Evolutionary conservation across 176 grass and related monocot genomes (phyloP).

Genomic region (Poa pratensis): DNA sequence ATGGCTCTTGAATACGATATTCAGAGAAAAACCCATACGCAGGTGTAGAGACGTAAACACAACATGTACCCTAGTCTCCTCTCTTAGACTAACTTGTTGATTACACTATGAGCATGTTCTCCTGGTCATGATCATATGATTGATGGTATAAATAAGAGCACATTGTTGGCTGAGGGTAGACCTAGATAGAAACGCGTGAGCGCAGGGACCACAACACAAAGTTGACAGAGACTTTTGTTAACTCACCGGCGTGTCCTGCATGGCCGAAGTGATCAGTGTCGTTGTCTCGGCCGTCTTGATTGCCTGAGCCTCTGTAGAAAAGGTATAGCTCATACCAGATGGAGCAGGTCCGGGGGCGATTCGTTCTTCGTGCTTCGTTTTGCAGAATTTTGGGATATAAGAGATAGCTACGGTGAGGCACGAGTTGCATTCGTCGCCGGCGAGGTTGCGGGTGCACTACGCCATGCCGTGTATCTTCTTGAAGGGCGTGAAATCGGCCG

Average conservation of each 20-base stretch:
- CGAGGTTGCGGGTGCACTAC: slow-evolving; percentile 61
- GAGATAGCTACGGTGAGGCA: slow-evolving; percentile 15
- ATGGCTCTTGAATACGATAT: too few species aligned
- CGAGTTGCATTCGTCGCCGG: slow-evolving; percentile 21
- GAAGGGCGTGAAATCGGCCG: neutral
- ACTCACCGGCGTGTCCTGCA: slow-evolving; percentile 5
- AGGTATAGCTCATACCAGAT: slow-evolving; percentile 43
- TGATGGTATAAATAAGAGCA: too few species aligned
- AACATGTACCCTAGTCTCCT: too few species aligned
- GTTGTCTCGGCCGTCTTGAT: neutral
- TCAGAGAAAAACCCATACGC: too few species aligned
- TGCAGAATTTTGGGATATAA: slow-evolving; percentile 11
- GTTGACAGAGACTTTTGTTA: neutral
- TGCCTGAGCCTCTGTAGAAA: slow-evolving; percentile 41
- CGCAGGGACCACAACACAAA: neutral
- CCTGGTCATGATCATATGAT: too few species aligned
- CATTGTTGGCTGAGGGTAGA: too few species aligned
- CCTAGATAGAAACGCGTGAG: neutral
- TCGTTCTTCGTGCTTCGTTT: neutral
- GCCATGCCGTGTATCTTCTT: slow-evolving; percentile 51
- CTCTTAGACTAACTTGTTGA: too few species aligned
- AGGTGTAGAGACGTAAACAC: too few species aligned
- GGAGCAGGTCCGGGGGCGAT: slow-evolving; percentile 13
- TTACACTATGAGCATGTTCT: too few species aligned
- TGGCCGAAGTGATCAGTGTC: neutral